These are phyloP conservation scores for Climacium dendroides DNA, from an alignment of 225 moss, liverwort and hornwort genomes.

Conservation along the genomic window DNA sequence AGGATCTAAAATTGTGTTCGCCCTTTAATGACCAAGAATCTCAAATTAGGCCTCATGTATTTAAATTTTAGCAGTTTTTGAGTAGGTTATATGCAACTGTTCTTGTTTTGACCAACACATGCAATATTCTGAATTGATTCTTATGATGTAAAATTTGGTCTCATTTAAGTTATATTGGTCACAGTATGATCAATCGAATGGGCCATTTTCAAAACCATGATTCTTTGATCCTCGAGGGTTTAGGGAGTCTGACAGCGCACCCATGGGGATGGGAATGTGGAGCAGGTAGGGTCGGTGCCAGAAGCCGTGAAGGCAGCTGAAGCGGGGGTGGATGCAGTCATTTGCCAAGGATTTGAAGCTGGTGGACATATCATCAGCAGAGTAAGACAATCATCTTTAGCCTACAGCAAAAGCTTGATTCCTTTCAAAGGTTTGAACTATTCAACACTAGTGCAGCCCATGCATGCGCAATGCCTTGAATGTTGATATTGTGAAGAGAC, in stretches of 20 bases:
- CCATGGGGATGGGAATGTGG: neutral
- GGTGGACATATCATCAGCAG: slow-evolving; percentile 59
- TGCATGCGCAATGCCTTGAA: neutral
- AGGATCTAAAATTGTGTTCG: neutral
- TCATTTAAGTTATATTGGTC: neutral
- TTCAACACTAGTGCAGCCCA: neutral
- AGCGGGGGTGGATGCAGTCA: slow-evolving; percentile 60
- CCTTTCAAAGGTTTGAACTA: neutral
- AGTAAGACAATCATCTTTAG: neutral
- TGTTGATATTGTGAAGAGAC: neutral
- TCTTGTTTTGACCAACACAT: no score
- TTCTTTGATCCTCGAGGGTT: neutral
- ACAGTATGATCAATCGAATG: neutral
- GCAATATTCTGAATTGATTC: neutral
- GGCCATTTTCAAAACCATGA: neutral
- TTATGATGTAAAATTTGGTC: neutral
- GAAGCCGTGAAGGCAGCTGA: slow-evolving; percentile 23
- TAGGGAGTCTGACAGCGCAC: neutral
- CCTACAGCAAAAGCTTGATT: neutral
- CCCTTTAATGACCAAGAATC: neutral
- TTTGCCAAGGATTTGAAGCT: slow-evolving; percentile 78
- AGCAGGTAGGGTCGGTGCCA: slow-evolving; percentile 45
- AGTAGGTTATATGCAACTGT: neutral
- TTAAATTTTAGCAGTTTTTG: neutral
- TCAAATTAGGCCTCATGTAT: neutral